Percentiles rank a stretch among this genome's conserved stretches.
phyloP scores from a whole-genome alignment of 495 filamentous ascomycete species.

The Ramalina intermedia region DNA sequence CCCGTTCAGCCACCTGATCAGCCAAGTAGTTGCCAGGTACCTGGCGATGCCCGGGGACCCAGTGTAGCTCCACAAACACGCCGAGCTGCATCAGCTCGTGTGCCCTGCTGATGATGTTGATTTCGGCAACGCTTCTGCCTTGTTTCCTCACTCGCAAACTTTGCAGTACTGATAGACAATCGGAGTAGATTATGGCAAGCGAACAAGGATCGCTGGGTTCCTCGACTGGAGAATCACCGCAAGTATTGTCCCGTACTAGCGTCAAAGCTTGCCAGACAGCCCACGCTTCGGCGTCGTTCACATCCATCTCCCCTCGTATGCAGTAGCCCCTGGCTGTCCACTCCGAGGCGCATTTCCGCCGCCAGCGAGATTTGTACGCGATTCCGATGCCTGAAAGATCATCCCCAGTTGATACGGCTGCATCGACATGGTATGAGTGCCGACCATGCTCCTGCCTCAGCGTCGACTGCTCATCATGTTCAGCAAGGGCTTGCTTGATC shows the following conservation, averaged over 20 bases:
- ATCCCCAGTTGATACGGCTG: neutral
- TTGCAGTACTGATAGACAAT: neutral
- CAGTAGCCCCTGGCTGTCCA: slow-evolving; percentile 6
- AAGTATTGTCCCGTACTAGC: neutral
- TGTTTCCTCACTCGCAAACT: neutral
- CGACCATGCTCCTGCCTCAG: neutral
- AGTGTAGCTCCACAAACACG: slow-evolving; percentile 1
- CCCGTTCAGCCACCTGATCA: slow-evolving; percentile 5
- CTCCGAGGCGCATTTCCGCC: slow-evolving; percentile 1
- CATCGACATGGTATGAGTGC: slow-evolving; percentile 3
- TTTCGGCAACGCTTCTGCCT: neutral
- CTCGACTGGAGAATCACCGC: neutral
- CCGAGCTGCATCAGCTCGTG: neutral
- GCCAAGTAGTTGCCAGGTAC: slow-evolving; percentile 7
- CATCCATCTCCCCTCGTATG: neutral
- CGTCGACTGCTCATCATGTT: neutral
- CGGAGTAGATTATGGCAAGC: slow-evolving; percentile 1
- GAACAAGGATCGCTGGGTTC: slow-evolving; percentile 1
- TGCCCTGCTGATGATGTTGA: neutral
- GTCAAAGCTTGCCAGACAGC: slow-evolving; percentile 7
- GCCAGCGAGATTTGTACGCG: neutral
- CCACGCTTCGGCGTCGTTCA: neutral
- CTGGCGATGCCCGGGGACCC: slow-evolving; percentile 1
- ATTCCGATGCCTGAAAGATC: neutral
- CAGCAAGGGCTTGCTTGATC: slow-evolving; percentile 6